phyloP scores from a whole-genome alignment of 257 asterid species.

The Nicotiana obtusifolia region DNA sequence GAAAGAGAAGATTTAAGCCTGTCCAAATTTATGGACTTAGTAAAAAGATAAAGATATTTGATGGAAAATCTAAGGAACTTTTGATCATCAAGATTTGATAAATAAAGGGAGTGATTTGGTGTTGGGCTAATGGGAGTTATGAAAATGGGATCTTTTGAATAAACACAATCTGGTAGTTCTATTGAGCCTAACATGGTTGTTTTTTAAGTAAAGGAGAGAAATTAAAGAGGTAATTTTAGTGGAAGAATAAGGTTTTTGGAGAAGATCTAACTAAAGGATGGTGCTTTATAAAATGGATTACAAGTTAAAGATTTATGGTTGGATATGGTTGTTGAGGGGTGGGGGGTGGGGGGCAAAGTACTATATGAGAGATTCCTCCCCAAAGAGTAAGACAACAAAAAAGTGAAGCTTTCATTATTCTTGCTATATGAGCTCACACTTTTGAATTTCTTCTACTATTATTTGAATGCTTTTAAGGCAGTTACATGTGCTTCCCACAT shows the following conservation, averaged over 20 bases:
- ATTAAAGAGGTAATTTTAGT: background rate
- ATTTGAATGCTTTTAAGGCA: background rate
- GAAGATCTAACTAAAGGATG: background rate
- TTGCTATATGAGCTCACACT: background rate
- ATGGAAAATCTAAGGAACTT: slow-evolving; percentile 70
- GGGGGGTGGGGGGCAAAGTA: background rate
- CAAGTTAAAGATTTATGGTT: background rate
- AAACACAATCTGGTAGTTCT: slow-evolving; percentile 59
- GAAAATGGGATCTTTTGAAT: slow-evolving; percentile 32
- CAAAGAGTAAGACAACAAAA: background rate
- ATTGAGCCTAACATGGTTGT: slow-evolving; percentile 4
- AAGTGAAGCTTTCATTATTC: background rate
- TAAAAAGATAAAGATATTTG: slow-evolving; percentile 55
- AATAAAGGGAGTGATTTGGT: slow-evolving; percentile 45
- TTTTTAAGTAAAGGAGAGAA: background rate
- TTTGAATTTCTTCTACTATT: background rate
- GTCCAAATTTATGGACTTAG: slow-evolving; percentile 29
- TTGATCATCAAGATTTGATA: slow-evolving; percentile 84
- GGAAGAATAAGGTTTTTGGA: background rate
- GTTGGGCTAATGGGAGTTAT: slow-evolving; percentile 46
- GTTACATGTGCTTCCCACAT: background rate
- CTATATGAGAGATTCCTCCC: background rate
- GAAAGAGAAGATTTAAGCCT: slow-evolving; percentile 49
- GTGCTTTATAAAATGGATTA: slow-evolving; percentile 1
- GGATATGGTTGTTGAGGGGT: background rate